Evolutionary conservation across 139 green algal species (phyloP), one percentile per base, ranked within the genome.

Genomic region (Chlorella sp.): DNA sequence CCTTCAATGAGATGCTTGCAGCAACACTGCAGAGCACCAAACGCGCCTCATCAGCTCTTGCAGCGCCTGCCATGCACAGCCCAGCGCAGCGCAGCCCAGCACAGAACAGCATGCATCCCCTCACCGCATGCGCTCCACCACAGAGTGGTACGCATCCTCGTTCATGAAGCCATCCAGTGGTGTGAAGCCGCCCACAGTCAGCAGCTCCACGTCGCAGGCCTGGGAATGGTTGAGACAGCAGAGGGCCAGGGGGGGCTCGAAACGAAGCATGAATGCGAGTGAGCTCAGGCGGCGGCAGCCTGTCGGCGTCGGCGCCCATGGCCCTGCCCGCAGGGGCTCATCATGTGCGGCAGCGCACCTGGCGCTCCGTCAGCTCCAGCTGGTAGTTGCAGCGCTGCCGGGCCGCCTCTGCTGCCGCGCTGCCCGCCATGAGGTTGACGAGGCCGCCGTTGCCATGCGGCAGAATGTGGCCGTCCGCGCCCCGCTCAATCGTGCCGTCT

Each of bases 141-240:
- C 93, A 20, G 88, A 87, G 1, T 92, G 80, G 73, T 98, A 98
- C 4, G 91, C 90, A 28, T 95, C 94, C 84, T 96, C 89, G 71
- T 94, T 95, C 88, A 98, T 94, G 89, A 98, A 98, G 71, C 96
- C 96, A 39, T 92, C 86, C 69, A 98, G 87, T 1, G 96, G 96
- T 15, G 95, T 96, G 83, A 98, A 98, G 39, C 84, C 95, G 23
- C 95, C 96, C 39, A 98, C 93, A 1, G 87, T 82, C 15, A 98
- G 92, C 60, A 98, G 95, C 92, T 98, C 96, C n/a, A 98, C 93
- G 65, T 98, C 96, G 85, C 96, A 98, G 0, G 96, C 96, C 68
- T 83, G 68, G 6, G 44, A 9, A 51, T 51, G 6, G 7, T 16
- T 51, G 44, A 9, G 44, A 9, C 44, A 51, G 34, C 34, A 26